Conservation (phyloP, 192 early-diverging fungal genomes). For the Piromyces finnis region DNA sequence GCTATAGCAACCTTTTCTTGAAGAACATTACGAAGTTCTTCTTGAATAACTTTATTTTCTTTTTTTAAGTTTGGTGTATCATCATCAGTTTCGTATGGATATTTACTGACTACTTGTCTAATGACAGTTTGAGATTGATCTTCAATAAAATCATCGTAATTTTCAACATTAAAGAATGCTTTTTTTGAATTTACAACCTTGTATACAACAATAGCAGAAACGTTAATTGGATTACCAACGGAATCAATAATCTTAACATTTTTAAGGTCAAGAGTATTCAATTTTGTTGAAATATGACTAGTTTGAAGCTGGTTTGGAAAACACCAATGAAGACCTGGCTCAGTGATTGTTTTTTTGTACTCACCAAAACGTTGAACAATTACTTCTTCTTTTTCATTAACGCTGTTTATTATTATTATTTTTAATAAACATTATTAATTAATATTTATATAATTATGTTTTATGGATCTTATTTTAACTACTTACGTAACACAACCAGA, state of each 20-base stretch:
- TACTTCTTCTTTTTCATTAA: background rate
- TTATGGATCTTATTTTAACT: too few relatives aligned
- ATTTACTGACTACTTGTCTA: background rate
- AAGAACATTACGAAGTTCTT: background rate
- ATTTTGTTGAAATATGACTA: background rate
- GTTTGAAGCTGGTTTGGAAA: background rate
- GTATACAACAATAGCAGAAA: background rate
- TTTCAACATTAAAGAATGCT: background rate
- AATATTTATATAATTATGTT: too few relatives aligned
- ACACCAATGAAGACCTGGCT: background rate
- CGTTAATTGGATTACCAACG: background rate
- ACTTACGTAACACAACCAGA: background rate
- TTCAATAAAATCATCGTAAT: background rate
- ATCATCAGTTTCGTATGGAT: background rate
- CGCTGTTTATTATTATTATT: background rate
- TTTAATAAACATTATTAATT: too few relatives aligned
- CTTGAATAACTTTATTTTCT: background rate
- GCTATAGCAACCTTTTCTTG: background rate
- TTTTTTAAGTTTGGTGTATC: background rate
- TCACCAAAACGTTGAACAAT: background rate
- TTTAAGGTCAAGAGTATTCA: background rate
- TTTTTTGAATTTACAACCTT: background rate
- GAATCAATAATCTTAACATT: background rate
- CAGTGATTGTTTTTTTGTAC: background rate
- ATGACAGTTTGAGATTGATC: background rate